A percentile compares a stretch with the other conserved stretches of the same genome.
phyloP scores from a whole-genome alignment of 1,284 basidiomycete species.

The Mrakiaceae sp. region DNA sequence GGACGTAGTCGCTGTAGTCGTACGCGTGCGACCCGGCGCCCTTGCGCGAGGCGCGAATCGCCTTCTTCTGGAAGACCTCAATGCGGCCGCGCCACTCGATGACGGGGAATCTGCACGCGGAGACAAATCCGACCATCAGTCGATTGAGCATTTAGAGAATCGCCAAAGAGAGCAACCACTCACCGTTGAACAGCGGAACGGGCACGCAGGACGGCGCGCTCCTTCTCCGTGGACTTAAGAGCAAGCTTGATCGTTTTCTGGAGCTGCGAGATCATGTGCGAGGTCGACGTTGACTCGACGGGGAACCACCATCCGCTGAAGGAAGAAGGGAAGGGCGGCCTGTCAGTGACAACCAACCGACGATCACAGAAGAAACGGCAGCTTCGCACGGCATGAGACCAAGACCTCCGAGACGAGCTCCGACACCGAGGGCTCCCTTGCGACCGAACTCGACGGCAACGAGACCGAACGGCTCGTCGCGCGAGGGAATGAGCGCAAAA shows the following conservation, averaged over 20 bases:
- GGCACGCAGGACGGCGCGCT: conserved; percentile 78
- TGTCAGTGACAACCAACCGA: too few species aligned
- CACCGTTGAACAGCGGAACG: conserved; percentile 75
- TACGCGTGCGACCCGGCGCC: conserved; percentile 15
- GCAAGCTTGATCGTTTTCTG: conserved; percentile 89
- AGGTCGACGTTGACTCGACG: conserved; percentile 56
- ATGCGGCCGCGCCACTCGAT: conserved; percentile 89
- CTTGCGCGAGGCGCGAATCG: conserved; percentile 43
- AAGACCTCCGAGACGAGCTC: conserved; percentile 79
- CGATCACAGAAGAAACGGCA: not conserved
- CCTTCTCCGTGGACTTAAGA: conserved; percentile 75
- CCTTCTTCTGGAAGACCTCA: conserved; percentile 83
- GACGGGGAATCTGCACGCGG: conserved; percentile 57
- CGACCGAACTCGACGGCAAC: conserved; percentile 87
- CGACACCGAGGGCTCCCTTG: conserved; percentile 88
- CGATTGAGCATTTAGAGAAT: not conserved
- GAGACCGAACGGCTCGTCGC: conserved; percentile 88
- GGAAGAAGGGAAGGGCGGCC: not conserved
- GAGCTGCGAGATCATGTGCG: conserved; percentile 81
- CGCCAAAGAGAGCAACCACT: not conserved
- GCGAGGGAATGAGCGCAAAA: conserved; percentile 84
- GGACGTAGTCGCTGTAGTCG: conserved; percentile 17
- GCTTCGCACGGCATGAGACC: conserved; percentile 79
- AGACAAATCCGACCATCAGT: not conserved
- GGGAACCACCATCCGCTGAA: conserved; percentile 65